These are phyloP conservation scores for Dendrobium catenatum DNA, from an alignment of 106 monocot species.

Conservation along the genomic window DNA sequence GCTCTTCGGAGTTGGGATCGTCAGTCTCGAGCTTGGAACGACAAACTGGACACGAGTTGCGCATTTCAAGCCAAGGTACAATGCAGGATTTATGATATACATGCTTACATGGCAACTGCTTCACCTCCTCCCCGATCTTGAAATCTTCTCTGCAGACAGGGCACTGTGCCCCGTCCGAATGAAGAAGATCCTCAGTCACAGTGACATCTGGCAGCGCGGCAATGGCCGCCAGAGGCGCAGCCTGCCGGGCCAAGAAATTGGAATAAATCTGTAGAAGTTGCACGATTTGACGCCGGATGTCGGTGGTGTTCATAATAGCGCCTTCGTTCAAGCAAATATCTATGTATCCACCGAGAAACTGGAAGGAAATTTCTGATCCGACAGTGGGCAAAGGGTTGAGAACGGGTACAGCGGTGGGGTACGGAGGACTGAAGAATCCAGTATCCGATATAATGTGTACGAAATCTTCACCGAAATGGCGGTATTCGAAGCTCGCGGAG, in stretches of 20 bases:
- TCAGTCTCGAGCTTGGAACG: slow-evolving; percentile 67
- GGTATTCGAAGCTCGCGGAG: no score
- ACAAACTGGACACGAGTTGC: slow-evolving; percentile 87
- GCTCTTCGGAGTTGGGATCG: slow-evolving; percentile 59
- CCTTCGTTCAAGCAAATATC: no score
- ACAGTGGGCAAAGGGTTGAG: no score
- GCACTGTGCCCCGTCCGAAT: slow-evolving; percentile 56
- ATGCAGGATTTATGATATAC: slow-evolving; percentile 80
- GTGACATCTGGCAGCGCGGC: slow-evolving; percentile 41
- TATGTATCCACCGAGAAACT: no score
- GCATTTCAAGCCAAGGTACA: slow-evolving; percentile 78
- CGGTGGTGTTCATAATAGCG: no score
- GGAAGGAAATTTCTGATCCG: no score
- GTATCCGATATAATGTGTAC: no score
- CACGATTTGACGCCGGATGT: no score
- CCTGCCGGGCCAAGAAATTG: slow-evolving; percentile 14
- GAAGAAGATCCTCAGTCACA: slow-evolving; percentile 34
- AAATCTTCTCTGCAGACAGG: slow-evolving; percentile 85
- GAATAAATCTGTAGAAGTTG: no score
- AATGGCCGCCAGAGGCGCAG: slow-evolving; percentile 62
- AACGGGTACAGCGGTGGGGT: no score
- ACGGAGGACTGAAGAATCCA: no score
- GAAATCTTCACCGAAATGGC: no score
- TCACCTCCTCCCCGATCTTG: slow-evolving; percentile 49
- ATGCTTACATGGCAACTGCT: slow-evolving; percentile 88